Evolutionary conservation across 768 basidiomycete species (phyloP), one percentile per base, ranked within the genome.

Genomic region (Xerocomus brunneocitrinus): DNA sequence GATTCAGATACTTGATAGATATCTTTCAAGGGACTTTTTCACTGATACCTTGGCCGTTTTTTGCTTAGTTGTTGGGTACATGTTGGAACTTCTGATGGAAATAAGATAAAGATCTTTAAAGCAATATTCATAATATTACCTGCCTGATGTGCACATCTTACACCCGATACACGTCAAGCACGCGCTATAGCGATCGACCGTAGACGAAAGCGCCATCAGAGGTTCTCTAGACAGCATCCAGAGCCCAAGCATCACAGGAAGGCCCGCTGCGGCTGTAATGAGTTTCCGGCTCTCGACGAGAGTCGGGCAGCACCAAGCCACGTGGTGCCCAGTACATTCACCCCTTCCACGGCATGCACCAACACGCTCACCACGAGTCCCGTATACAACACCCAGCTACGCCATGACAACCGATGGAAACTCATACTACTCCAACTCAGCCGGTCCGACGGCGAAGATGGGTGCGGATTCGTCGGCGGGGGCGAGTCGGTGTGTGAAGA

Each of bases 401-500:
- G 19, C 19, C 19, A 19, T 19, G 19, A 19, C 19, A 19, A 19
- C 19, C 19, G 19, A 19, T 19, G 19, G 19, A 19, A 19, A 19
- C 19, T 19, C 19, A 19, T 19, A 19, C 19, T 19, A 1, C 19
- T 19, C 19, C 19, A 94, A 77, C 61, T 93, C 89, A 0, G 84
- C 75, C 0, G 91, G 90, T 14, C 85, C 81, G 24, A 92, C 73
- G 19, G 19, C 19, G 19, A 19, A 19, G 19, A 67, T 57, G 4
- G 63, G 22, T 83, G 83, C 2, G 73, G 62, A 8, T 51, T 50
- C 2, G 75, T 69, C 49, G 66, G 66, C 25, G 74, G 73, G 16
- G 84, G 90, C 52, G 28, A 80, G 49, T 7, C 91, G 83, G 64
- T 93, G 89, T 0, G 79, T 80, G 48, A 83, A 61, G 68, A 83